Conservation (phyloP, 148 eudicot species). For the Talinum fruticosum region DNA sequence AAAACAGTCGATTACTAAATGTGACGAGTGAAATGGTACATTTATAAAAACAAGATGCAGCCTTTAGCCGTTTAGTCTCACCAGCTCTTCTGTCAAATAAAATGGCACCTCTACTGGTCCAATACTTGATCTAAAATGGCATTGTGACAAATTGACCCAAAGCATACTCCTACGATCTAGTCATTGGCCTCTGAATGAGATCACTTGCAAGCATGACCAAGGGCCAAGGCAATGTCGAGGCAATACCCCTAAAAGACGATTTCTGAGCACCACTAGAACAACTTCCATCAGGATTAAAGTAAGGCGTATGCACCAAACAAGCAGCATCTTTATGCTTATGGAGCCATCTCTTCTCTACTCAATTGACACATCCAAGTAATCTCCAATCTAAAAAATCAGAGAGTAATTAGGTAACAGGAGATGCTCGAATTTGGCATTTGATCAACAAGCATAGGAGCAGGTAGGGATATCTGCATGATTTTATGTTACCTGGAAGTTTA, state of each 20-base stretch:
- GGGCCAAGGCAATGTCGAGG: not conserved
- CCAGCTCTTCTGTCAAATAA: not conserved
- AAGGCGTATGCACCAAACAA: not conserved
- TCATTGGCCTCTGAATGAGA: not conserved
- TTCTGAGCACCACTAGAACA: not conserved
- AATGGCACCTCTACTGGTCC: not conserved
- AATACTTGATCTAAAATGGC: not conserved
- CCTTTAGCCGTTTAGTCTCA: not conserved
- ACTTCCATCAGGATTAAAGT: not conserved
- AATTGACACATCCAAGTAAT: no score
- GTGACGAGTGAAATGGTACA: not conserved
- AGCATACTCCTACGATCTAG: not conserved
- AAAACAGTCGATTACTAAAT: not conserved
- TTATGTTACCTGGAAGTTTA: no score
- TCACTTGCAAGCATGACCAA: slow-evolving; percentile 15
- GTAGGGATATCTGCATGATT: no score
- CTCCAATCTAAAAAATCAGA: no score
- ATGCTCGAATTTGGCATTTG: no score
- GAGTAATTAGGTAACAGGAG: no score
- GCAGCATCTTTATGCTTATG: no score
- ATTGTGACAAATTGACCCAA: slow-evolving; percentile 3
- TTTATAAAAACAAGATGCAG: not conserved
- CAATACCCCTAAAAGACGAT: slow-evolving; percentile 5
- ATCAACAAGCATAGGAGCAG: no score
- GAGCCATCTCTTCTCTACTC: no score